Conservation (phyloP, 1,139 yeast species). For the Geotrichum carabidarum region DNA sequence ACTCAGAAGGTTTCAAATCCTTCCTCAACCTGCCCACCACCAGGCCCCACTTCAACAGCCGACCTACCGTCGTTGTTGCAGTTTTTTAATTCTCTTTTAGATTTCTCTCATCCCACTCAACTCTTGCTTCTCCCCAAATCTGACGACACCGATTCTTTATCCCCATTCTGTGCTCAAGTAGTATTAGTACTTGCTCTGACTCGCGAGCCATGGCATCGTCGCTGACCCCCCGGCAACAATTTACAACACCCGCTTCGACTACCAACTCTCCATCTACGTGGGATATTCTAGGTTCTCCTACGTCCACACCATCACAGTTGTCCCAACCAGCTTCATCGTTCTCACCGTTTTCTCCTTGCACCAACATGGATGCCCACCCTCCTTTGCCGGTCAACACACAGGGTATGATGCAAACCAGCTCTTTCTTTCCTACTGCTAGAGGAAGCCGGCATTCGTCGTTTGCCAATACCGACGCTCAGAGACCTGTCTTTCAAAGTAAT, state of each 20-base stretch:
- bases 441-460: conserved; percentile 5
- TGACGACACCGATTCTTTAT: not conserved
- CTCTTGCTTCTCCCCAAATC: not conserved
- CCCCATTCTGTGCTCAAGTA: not conserved
- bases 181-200: not conserved
- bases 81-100: not conserved
- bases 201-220: conserved; percentile 5
- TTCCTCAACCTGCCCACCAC: not conserved
- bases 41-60: not conserved
- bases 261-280: not conserved
- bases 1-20: conserved; percentile 2
- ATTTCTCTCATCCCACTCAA: not conserved
- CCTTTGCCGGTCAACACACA: not conserved
- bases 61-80: not conserved
- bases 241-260: not conserved
- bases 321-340: not conserved
- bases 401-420: not conserved
- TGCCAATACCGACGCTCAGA: conserved; percentile 3
- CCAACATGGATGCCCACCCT: not conserved
- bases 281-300: not conserved
- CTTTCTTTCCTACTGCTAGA: conserved; percentile 1
- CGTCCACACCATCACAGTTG: not conserved
- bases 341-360: not conserved
- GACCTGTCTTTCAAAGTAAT: conserved; percentile 1
- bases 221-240: conserved; percentile 1